Conservation (phyloP, 306 rosid genomes). For the Rosa lucieae region DNA sequence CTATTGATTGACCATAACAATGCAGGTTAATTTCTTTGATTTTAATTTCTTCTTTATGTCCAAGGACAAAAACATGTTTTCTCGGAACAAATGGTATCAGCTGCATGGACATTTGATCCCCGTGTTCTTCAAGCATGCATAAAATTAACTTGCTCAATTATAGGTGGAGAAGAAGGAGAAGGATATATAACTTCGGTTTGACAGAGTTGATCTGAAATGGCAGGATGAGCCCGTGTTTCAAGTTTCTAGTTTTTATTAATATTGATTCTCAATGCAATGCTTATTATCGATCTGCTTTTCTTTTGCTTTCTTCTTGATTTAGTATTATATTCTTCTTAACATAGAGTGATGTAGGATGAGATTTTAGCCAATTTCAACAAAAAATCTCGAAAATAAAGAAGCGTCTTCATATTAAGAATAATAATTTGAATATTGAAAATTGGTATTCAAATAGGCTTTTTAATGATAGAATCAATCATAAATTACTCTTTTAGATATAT, state of each 20-base stretch:
- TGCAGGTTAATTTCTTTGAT: neutral
- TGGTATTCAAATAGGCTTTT: too few relatives aligned
- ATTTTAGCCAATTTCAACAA: too few relatives aligned
- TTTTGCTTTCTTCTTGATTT: neutral
- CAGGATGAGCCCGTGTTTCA: neutral
- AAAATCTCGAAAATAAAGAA: too few relatives aligned
- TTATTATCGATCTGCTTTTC: neutral
- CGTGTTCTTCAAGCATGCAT: too few relatives aligned
- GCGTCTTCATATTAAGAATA: too few relatives aligned
- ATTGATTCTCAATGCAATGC: neutral
- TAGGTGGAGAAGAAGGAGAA: neutral
- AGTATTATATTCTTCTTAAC: neutral
- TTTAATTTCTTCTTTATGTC: neutral
- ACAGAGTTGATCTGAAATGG: neutral
- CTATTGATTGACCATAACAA: slow-evolving; percentile 2
- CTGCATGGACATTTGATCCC: neutral
- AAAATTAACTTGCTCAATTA: neutral
- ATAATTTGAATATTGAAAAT: too few relatives aligned
- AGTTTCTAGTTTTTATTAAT: neutral
- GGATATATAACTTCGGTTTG: neutral
- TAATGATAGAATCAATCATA: too few relatives aligned
- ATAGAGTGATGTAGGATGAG: neutral
- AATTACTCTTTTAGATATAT: too few relatives aligned
- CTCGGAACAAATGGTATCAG: neutral
- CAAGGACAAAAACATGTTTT: slow-evolving; percentile 11